These are phyloP conservation scores for Inga leiocalycina DNA, from an alignment of 306 rosid genomes.

Conservation along the genomic window DNA sequence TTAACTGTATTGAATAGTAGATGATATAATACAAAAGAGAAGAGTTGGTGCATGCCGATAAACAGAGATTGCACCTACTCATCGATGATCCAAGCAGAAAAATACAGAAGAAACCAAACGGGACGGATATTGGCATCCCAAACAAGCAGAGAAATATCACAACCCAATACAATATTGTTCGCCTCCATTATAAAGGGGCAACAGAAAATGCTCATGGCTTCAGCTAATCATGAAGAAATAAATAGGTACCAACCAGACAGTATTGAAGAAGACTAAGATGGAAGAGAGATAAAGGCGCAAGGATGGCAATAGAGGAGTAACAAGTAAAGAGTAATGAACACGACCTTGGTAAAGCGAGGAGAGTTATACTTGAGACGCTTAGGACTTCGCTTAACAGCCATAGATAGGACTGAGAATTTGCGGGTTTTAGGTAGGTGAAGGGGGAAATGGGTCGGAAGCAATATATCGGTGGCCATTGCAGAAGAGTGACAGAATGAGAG, in stretches of 20 bases:
- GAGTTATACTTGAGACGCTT: slow-evolving; percentile 87
- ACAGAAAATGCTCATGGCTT: slow-evolving; percentile 1
- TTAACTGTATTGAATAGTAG: not conserved
- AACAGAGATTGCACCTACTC: not conserved
- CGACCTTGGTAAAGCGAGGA: slow-evolving; percentile 86
- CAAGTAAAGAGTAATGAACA: not conserved
- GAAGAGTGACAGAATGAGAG: slow-evolving; percentile 40
- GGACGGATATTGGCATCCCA: not conserved
- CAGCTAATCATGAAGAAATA: not conserved
- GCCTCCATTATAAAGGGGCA: not conserved
- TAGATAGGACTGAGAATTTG: slow-evolving; percentile 43
- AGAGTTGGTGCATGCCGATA: not conserved
- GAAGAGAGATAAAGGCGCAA: not conserved
- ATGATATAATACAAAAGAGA: not conserved
- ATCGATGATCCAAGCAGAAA: not conserved
- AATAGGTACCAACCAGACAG: not conserved
- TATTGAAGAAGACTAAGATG: not conserved
- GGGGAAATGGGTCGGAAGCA: slow-evolving; percentile 31
- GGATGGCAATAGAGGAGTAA: not conserved
- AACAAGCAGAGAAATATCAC: not conserved
- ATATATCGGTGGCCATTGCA: not conserved
- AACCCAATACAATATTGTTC: not conserved
- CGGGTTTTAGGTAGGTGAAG: slow-evolving; percentile 26
- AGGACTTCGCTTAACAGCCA: slow-evolving; percentile 81
- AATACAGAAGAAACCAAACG: not conserved